A percentile compares a stretch with the other conserved stretches of the same genome.
These are phyloP conservation scores for Xylariales sp. DNA, from an alignment of 2,329 filamentous ascomycete genomes.

Conservation along the genomic window DNA sequence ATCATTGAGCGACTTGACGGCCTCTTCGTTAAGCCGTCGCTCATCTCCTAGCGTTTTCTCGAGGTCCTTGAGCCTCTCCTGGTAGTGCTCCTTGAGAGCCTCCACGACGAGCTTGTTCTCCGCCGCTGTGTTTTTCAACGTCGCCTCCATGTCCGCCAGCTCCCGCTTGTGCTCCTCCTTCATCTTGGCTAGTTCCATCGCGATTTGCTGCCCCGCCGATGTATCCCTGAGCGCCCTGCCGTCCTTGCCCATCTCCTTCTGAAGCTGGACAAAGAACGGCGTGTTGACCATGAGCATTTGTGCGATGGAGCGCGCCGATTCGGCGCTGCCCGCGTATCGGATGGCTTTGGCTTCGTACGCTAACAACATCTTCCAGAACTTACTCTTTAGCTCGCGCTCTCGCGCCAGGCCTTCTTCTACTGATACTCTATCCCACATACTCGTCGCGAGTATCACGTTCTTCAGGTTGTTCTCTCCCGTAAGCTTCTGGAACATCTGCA, in stretches of 20 bases:
- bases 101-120: conserved; percentile 44
- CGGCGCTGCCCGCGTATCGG: conserved; percentile 42
- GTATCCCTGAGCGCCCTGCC: conserved; percentile 62
- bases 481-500: conserved; percentile 58
- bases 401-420: conserved; percentile 41
- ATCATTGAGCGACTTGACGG: conserved; percentile 41
- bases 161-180: conserved; percentile 70
- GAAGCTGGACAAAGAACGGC: conserved; percentile 74
- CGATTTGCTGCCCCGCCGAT: conserved; percentile 63
- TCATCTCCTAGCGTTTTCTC: conserved; percentile 46
- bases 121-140: conserved; percentile 43
- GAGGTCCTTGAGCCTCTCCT: conserved; percentile 41
- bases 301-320: conserved; percentile 42
- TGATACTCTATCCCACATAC: conserved; percentile 56
- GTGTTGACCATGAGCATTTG: conserved; percentile 64
- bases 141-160: conserved; percentile 65
- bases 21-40: conserved; percentile 46
- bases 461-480: conserved; percentile 55
- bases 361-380: conserved; percentile 54
- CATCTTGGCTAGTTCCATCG: conserved; percentile 66
- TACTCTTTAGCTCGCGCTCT: conserved; percentile 50
- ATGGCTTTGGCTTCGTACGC: conserved; percentile 47
- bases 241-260: conserved; percentile 72
- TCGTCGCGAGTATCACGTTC: conserved; percentile 57
- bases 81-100: conserved; percentile 47